Base-by-base conservation (phyloP, 805 yeast genomes). In the Ogataea wickerhamii region DNA sequence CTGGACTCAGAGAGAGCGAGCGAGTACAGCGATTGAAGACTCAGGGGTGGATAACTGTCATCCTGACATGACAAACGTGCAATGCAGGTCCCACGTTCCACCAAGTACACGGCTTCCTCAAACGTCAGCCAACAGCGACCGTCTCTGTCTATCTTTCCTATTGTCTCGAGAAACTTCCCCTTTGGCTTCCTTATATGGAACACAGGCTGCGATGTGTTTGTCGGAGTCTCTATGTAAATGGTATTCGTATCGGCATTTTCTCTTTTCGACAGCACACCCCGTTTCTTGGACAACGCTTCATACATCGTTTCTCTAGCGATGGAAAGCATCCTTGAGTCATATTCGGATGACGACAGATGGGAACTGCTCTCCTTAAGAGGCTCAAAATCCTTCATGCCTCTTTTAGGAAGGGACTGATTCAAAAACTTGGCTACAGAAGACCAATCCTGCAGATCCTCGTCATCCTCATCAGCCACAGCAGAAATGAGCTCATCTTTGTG, bases 301-400 rank as follows among this genome's bases (percentile, higher is more conserved):
- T 75, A 87, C 95, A 89, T 88, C 20, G 82, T 78, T 21, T 72
- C 61, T 37, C 85, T 66, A 8, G 91, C 77, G 18, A 66, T 67
- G 8, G 64, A 61, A 4, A 89, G 66, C 13, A 51, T 47, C 16
- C 39, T 38, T 10, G 34, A 40, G 41, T 64, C 68, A 39, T 63
- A 63, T 2, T 38, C 28, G 4, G 53, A 54, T n/a, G 37, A 16
- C n/a, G 32, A 23, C 12, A 14, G 22, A 4, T 6, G 14, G 22
- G 33, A 23, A 8, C 36, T 36, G 8, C 38, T 43, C 2, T 43
- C 41, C 3, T 43, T 18, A 5, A 61, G 35, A 0, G 94, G 95
- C 43, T 80, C 95, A 48, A 78, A 84, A 48, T 86, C 95, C 56
- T 89, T 89, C 40, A 79, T 88, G 2, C 96, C 95, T 43, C 91